Base-by-base conservation (phyloP, 768 basidiomycete genomes). In the Phanerochaete carnosa region DNA sequence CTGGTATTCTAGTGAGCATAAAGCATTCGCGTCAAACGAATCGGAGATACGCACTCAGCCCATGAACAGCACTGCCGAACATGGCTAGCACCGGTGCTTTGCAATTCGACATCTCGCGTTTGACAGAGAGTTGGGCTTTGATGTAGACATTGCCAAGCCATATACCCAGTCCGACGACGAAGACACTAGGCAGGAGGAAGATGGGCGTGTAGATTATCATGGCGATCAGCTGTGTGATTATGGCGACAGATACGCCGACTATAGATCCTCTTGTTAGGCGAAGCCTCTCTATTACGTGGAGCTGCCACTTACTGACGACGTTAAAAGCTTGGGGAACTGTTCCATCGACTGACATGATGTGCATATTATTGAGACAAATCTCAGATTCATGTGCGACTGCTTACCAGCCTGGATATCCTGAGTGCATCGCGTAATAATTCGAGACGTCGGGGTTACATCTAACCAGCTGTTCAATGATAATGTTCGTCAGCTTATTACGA, bases 341-440 rank as follows among this genome's bases (percentile, higher is more conserved):
- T 9, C 67, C 74, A 61, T 77, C 77, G 45, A 76, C 74, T 71
- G 45, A 28, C 26, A 52, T 11, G 43, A 26, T 11, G 19, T 60
- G 60, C 37, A 25, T 15, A 9, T 1, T 19, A 52, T 3, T 12
- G 4, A n/a, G 22, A 7, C 35, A 39, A 12, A n/a, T 19, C 3
- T 43, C 26, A 30, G 1, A 7, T 19, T 32, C 22, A 16, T 9
- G 23, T 51, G 3, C 26, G 26, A 8, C 1, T 39, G 29, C 15
- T 1, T 45, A 72, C 73, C 58, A 16, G 73, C 68, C 45, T 72
- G 74, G 25, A 89, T 86, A 67, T 89, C 88, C 55, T 86, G 82
- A 1, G 87, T 89, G 67, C 83, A 84, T 52, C 87, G 79, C 32
- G 85, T 74, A 37, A 89, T 82, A 49, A 90, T 80, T 3, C 88